Percentiles rank a stretch among this genome's conserved stretches.
These are phyloP conservation scores for Fimicolochytrium jonesii DNA, from an alignment of 192 early-diverging fungal species.

Conservation along the genomic window DNA sequence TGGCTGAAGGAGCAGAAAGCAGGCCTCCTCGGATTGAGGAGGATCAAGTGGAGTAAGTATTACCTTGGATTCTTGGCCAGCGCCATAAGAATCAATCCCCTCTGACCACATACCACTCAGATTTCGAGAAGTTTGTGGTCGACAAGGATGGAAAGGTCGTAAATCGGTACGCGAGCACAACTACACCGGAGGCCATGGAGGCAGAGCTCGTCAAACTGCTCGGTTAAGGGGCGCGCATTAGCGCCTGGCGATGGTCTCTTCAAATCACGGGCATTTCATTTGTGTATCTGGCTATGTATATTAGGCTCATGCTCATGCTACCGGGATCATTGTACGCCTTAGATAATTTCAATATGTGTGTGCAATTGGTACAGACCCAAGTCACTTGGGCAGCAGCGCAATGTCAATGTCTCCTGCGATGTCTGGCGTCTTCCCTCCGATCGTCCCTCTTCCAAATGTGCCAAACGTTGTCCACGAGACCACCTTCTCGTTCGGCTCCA, in stretches of 20 bases:
- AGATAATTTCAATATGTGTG: too few relatives aligned
- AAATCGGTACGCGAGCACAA: constrained; percentile 37
- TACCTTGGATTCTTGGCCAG: too few relatives aligned
- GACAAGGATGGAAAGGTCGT: constrained; percentile 36
- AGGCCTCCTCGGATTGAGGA: constrained; percentile 28
- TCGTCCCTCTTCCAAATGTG: constrained; percentile 45
- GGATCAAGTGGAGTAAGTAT: constrained; percentile 47
- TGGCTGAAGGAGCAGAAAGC: constrained; percentile 40
- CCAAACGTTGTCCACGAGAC: constrained; percentile 84
- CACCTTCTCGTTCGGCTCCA: constrained; percentile 64
- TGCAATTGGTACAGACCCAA: background rate
- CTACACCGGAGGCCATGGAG: constrained; percentile 41
- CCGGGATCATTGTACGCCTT: too few relatives aligned
- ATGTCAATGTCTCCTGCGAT: constrained; percentile 44
- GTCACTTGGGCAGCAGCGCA: constrained; percentile 37
- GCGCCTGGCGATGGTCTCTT: too few relatives aligned
- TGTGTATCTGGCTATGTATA: too few relatives aligned
- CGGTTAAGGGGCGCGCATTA: too few relatives aligned
- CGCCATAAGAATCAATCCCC: too few relatives aligned
- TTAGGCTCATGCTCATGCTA: too few relatives aligned
- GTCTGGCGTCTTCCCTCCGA: constrained; percentile 64
- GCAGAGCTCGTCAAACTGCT: too few relatives aligned
- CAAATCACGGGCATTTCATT: too few relatives aligned
- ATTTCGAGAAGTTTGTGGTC: constrained; percentile 46
- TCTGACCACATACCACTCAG: too few relatives aligned